phyloP scores from a whole-genome alignment of 192 early-diverging fungal species.

The Coemansia brasiliensis region DNA sequence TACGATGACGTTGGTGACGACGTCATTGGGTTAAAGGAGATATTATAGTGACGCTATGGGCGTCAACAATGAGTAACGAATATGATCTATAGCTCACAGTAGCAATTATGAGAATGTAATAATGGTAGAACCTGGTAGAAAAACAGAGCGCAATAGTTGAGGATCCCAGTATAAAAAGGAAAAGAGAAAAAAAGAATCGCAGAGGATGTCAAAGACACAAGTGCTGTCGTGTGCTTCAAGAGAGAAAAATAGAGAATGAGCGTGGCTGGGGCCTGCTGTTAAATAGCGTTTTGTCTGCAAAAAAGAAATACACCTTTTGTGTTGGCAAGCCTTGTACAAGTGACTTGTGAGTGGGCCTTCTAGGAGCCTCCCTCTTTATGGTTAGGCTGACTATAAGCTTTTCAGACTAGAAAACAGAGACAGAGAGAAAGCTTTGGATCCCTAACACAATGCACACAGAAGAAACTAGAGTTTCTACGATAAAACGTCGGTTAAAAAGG shows the following conservation, averaged over 20 bases:
- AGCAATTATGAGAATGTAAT: too few species aligned
- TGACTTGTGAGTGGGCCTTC: too few species aligned
- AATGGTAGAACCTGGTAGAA: too few species aligned
- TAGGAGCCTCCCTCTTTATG: too few species aligned
- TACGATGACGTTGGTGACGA: constrained; percentile 29
- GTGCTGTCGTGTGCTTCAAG: background rate
- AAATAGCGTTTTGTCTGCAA: too few species aligned
- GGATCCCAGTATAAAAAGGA: background rate
- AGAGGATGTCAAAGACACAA: background rate
- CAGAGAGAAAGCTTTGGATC: too few species aligned
- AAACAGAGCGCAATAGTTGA: too few species aligned
- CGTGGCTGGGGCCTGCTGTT: too few species aligned
- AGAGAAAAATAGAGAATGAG: constrained; percentile 1
- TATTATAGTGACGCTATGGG: background rate
- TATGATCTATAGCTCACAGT: too few species aligned
- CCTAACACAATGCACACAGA: background rate
- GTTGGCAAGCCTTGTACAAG: too few species aligned
- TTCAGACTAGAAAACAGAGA: background rate
- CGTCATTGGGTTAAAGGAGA: constrained; percentile 7
- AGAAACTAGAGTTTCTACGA: constrained; percentile 1
- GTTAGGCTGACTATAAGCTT: too few species aligned
- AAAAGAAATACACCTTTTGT: too few species aligned
- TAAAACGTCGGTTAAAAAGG: background rate
- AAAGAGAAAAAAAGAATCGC: background rate
- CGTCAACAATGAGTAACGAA: background rate